Base-by-base conservation (phyloP, 108 stramenopile genomes). In the Skeletonema costatum region DNA sequence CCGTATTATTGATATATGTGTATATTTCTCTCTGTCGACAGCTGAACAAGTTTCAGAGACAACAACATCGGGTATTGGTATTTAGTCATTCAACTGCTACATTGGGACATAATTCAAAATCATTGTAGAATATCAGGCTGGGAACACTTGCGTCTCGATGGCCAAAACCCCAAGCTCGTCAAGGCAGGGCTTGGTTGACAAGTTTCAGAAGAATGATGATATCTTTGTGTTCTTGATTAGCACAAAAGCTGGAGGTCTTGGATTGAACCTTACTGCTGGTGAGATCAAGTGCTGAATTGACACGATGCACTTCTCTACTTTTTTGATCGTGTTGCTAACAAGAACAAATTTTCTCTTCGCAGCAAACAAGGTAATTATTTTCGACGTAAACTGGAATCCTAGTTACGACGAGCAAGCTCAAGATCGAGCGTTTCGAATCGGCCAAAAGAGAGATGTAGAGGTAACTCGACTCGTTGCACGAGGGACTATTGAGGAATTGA, bases 401-500 rank as follows among this genome's bases (percentile, higher is more conserved):
- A 82, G 76, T 69, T 86, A 84, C 58, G 93, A 94, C 41, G 85
- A 91, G 51, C 92, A 92, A 50, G 90, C 89, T 63, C 93, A 94
- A 68, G 96, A 88, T 53, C 83, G 88, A 71, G 68, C 89, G 42
- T 92, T 60, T 39, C 88, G 98, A 31, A 94, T 97, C 71, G 98
- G 98, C 14, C 98, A 98, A 84, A 82, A 74, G 61, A 78, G 87
- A 5, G 84, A 97, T 73, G 98, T 98, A 6, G 78, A 85, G 4
- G 95, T 97, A 17, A 70, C 90, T 30, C 89, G 94, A n/a, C 81
- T 95, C 4, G 89, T 97, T 56, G 73, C 93, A 17, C 78, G 87
- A 36, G 96, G 96, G n/a, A 97, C 96, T 14, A 90, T 98, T 25
- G 98, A 98, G 71, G 98, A 98, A 62, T 82, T 98, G 51, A 90